These are phyloP conservation scores for Gracilaria caudata DNA, from an alignment of 23 red algal genomes.

Conservation along the genomic window DNA sequence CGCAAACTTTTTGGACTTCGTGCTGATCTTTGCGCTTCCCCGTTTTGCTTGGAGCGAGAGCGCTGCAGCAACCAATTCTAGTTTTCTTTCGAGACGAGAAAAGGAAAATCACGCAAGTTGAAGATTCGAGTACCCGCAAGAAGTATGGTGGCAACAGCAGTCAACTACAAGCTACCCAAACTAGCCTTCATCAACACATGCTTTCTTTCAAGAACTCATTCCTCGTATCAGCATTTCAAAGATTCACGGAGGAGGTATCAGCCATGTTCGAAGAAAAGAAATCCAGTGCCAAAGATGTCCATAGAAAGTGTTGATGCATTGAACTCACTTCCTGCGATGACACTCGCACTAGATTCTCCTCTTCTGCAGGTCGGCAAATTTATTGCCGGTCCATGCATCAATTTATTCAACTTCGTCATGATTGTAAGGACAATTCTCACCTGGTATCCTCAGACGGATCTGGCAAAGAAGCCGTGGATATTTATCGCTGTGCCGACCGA, in stretches of 20 bases:
- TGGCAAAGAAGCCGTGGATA: constrained; percentile 74
- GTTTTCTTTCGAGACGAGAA: too few relatives aligned
- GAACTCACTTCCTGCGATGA: neutral
- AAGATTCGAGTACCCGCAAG: neutral
- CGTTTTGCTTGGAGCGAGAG: too few relatives aligned
- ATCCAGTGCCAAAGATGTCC: neutral
- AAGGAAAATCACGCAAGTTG: neutral
- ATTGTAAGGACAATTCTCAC: constrained; percentile 78
- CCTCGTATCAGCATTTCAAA: neutral
- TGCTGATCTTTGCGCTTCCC: too few relatives aligned
- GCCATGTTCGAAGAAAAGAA: neutral
- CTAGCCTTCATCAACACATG: neutral
- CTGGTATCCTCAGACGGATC: constrained; percentile 89
- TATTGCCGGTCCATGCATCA: constrained; percentile 72
- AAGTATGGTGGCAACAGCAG: neutral
- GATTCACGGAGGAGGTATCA: neutral
- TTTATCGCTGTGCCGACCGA: constrained; percentile 82
- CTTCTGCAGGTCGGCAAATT: constrained; percentile 50
- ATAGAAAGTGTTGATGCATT: neutral
- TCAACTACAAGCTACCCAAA: neutral
- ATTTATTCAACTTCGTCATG: constrained; percentile 86
- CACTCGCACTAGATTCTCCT: constrained; percentile 28
- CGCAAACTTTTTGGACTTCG: too few relatives aligned
- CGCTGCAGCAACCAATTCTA: too few relatives aligned
- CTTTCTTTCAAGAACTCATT: neutral